Base-by-base conservation (phyloP, 1,284 basidiomycete genomes). In the Cryptococcus sp. region DNA sequence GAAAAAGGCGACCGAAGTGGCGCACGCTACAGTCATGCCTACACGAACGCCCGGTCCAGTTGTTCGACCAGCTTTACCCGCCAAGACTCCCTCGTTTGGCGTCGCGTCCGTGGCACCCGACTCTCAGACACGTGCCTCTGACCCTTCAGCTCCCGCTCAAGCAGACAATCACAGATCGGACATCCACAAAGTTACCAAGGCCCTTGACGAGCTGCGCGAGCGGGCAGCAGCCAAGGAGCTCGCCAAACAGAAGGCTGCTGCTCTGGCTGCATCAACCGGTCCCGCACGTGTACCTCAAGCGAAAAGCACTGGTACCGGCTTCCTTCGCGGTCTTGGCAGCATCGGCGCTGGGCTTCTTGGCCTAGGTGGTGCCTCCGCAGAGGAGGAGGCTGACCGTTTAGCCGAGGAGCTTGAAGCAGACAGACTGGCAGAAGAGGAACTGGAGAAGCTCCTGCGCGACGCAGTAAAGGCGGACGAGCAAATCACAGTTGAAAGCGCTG, bases 181-280 rank as follows among this genome's bases (percentile, higher is more conserved):
- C 38, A 72, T 71, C 41, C 48, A 69, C 57, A 73, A 69, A 63
- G 68, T 72, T 53, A 67, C 67, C 38, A 67, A 65, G 45, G 73
- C 71, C 3, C 64, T 77, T 0, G 74, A 75, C 46, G 72, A 75
- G 39, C 61, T 77, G 20, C 63, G 70, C 19, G 71, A 75, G 50
- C 65, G 67, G 16, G 63, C 66, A 3, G 65, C 66, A 8, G 72
- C 71, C 6, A 70, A 69, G 38, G 70, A 69, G 13, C 57, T 62
- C 5, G 67, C 69, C 42, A 68, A 66, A 49, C 64, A 70, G 54
- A 69, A 67, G 50, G 64, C 65, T 0, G 30, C 30, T 35, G 62
- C 65, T 11, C 39, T 60, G 5, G 51, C 58, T 3, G 57, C 55
- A 16, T 52, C 54, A 15, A 48, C 50, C 39, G 45, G 40, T 40